Evolutionary conservation across 352 stramenopile genomes (phyloP).

Genomic region (Aphanomyces astaci): DNA sequence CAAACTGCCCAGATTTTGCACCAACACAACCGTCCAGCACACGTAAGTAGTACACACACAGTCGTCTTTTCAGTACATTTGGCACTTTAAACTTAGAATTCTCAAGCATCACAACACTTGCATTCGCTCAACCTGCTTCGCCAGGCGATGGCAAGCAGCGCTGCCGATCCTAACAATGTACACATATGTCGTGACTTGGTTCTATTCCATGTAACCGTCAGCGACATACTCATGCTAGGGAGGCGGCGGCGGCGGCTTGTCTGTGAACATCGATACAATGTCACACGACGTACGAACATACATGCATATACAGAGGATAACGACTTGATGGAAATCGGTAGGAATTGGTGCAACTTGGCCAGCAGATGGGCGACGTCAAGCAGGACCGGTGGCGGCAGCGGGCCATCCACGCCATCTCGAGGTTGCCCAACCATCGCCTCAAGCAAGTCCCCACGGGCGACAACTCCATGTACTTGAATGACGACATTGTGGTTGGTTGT

Average conservation of each 20-base stretch:
- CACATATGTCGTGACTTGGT: too few relatives aligned
- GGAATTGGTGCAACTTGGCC: slow-evolving; percentile 2
- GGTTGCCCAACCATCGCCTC: neutral
- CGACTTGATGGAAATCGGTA: neutral
- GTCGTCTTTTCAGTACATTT: too few relatives aligned
- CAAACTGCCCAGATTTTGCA: neutral
- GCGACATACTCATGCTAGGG: neutral
- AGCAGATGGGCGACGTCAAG: slow-evolving; percentile 13
- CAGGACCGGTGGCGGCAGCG: neutral
- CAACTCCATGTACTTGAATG: neutral
- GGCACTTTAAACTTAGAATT: too few relatives aligned
- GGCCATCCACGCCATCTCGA: neutral
- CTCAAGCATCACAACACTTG: too few relatives aligned
- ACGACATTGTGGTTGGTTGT: too few relatives aligned
- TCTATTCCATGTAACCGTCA: too few relatives aligned
- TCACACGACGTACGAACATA: neutral
- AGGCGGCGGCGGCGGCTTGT: neutral
- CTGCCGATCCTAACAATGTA: too few relatives aligned
- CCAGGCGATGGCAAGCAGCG: too few relatives aligned
- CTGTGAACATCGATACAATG: slow-evolving; percentile 1
- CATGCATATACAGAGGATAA: neutral
- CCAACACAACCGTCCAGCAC: too few relatives aligned
- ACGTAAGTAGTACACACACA: too few relatives aligned
- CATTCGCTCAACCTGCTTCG: too few relatives aligned
- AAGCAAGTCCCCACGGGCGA: neutral